Evolutionary conservation across 2,329 filamentous ascomycete species (phyloP).

Genomic region (Pyrenophora graminea): DNA sequence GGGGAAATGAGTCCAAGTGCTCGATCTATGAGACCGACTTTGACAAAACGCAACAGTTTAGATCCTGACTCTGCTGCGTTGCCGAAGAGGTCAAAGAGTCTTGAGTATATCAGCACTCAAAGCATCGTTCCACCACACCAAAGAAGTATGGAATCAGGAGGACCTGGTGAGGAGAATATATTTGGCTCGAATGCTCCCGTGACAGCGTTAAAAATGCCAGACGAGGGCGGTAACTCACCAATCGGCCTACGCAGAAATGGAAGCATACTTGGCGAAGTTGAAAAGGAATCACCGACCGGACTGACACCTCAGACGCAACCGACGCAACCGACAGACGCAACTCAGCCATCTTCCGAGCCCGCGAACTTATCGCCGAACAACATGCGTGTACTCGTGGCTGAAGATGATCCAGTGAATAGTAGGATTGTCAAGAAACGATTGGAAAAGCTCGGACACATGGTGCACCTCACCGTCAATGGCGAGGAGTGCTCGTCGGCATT

Average conservation of each 20-base stretch:
- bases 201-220: constrained; percentile 53
- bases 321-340: background rate
- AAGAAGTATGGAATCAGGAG: constrained; percentile 51
- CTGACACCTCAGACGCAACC: too few relatives aligned
- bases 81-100: constrained; percentile 31
- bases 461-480: constrained; percentile 76
- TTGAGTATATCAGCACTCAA: constrained; percentile 24
- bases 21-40: constrained; percentile 28
- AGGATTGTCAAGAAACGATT: constrained; percentile 79
- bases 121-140: constrained; percentile 32
- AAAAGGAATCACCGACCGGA: constrained; percentile 14
- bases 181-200: constrained; percentile 50
- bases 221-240: constrained; percentile 39
- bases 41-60: constrained; percentile 36
- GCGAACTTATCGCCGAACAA: constrained; percentile 44
- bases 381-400: constrained; percentile 75
- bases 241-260: constrained; percentile 19
- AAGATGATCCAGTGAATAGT: constrained; percentile 87
- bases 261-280: constrained; percentile 37
- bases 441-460: constrained; percentile 73
- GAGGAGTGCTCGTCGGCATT: constrained; percentile 79
- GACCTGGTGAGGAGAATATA: constrained; percentile 47
- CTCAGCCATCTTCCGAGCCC: constrained; percentile 11
- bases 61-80: constrained; percentile 14
- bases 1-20: constrained; percentile 24